Conservation (phyloP, 2,329 filamentous ascomycete genomes). For the Neophaeococcomyces mojaviensis region DNA sequence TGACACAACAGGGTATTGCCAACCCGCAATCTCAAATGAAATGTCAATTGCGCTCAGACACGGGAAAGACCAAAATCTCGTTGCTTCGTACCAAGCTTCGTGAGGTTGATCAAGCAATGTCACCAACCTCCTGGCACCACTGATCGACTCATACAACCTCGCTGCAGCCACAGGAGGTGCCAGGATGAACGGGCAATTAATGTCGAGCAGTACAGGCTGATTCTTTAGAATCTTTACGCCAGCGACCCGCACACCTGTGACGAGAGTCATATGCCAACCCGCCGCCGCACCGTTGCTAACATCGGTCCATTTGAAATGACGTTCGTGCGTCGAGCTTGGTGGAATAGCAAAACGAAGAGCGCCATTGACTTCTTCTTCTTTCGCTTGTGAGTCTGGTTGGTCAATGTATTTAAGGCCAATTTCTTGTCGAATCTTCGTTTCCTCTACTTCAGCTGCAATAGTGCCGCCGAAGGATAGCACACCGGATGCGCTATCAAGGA, state of each 20-base stretch:
- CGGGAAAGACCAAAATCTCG: slow-evolving; percentile 18
- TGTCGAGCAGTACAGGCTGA: slow-evolving; percentile 28
- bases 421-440: slow-evolving; percentile 23
- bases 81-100: slow-evolving; percentile 8
- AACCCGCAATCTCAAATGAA: slow-evolving; percentile 17
- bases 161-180: slow-evolving; percentile 14
- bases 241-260: slow-evolving; percentile 28
- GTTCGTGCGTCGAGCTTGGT: slow-evolving; percentile 13
- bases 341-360: slow-evolving; percentile 9
- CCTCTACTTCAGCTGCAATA: slow-evolving; percentile 21
- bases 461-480: slow-evolving; percentile 28
- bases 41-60: slow-evolving; percentile 19
- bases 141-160: slow-evolving; percentile 18
- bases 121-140: slow-evolving; percentile 11
- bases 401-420: slow-evolving; percentile 22
- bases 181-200: slow-evolving; percentile 21
- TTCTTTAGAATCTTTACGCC: slow-evolving; percentile 26
- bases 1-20: slow-evolving; percentile 15
- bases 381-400: slow-evolving; percentile 11
- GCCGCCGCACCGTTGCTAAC: slow-evolving; percentile 20
- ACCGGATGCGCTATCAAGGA: slow-evolving; percentile 26
- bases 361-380: slow-evolving; percentile 11
- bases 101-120: background rate
- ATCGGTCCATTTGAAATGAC: slow-evolving; percentile 26
- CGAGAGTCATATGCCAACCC: slow-evolving; percentile 30